Conservation (phyloP, 768 basidiomycete species). For the Pholiota conissans region DNA sequence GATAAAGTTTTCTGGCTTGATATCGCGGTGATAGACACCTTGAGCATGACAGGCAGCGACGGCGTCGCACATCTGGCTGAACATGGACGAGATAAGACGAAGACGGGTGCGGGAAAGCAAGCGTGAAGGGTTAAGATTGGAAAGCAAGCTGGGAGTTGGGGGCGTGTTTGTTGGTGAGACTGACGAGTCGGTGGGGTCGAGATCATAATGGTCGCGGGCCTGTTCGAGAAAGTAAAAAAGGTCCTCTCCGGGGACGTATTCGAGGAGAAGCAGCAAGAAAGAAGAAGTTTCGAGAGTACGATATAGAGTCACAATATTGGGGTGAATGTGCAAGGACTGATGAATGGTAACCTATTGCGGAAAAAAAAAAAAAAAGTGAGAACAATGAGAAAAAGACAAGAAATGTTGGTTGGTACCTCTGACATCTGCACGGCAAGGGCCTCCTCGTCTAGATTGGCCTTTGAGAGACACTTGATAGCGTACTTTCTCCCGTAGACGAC, state of each 20-base stretch:
- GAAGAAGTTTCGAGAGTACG: conserved; percentile 91
- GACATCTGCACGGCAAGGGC: conserved; percentile 87
- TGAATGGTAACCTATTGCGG: conserved; percentile 81
- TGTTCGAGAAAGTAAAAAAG: conserved; percentile 98
- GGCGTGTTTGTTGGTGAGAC: conserved; percentile 67
- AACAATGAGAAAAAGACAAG: conserved; percentile 14
- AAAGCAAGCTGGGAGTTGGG: conserved; percentile 90
- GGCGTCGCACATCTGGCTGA: conserved; percentile 97
- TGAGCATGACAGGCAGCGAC: conserved; percentile 92
- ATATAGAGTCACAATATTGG: conserved; percentile 94
- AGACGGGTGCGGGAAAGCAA: conserved; percentile 86
- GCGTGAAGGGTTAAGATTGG: conserved; percentile 75
- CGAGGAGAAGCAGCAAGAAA: conserved; percentile 89
- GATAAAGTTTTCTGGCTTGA: conserved; percentile 99
- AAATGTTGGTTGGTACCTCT: conserved; percentile 54
- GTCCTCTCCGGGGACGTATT: conserved; percentile 96
- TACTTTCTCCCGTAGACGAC: conserved; percentile 74
- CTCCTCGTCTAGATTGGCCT: conserved; percentile 88
- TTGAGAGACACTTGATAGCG: conserved; percentile 96
- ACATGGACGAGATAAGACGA: conserved; percentile 95
- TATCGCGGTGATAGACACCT: conserved; percentile 93
- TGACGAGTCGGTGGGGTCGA: conserved; percentile 39
- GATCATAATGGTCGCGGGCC: conserved; percentile 82
- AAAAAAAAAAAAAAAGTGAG: conserved; percentile 1
- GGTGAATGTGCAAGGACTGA: conserved; percentile 85